phyloP scores from a whole-genome alignment of 129 eudicot species.

The Lactuca sativa region DNA sequence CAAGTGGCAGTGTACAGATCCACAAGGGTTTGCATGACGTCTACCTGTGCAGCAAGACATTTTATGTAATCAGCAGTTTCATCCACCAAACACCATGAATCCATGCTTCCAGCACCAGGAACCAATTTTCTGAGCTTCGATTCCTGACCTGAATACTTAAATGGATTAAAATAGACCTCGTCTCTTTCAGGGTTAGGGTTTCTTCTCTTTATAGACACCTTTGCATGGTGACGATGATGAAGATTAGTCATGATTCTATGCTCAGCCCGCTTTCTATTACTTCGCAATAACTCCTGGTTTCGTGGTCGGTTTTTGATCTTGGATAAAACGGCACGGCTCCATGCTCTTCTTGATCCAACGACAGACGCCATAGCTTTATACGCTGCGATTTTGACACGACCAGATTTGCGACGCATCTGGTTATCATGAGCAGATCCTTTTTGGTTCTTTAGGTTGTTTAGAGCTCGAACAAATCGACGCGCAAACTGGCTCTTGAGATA shows the following conservation, averaged over 20 bases:
- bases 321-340: slow-evolving; percentile 73
- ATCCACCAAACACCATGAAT: slow-evolving; percentile 47
- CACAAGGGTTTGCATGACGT: slow-evolving; percentile 69
- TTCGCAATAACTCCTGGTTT: slow-evolving; percentile 12
- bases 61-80: slow-evolving; percentile 82
- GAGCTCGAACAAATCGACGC: slow-evolving; percentile 48
- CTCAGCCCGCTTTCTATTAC: slow-evolving; percentile 9
- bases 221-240: slow-evolving; percentile 16
- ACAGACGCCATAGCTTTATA: slow-evolving; percentile 69
- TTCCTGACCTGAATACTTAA: slow-evolving; percentile 25
- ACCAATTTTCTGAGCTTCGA: slow-evolving; percentile 53
- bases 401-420: slow-evolving; percentile 22
- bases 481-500: slow-evolving; percentile 56
- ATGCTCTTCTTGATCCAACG: slow-evolving; percentile 60
- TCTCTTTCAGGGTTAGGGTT: slow-evolving; percentile 43
- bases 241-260: neutral
- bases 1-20: slow-evolving; percentile 41
- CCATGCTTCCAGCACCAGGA: slow-evolving; percentile 75
- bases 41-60: slow-evolving; percentile 75
- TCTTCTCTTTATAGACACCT: slow-evolving; percentile 21
- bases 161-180: neutral
- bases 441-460: slow-evolving; percentile 31
- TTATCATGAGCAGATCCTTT: slow-evolving; percentile 12
- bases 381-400: slow-evolving; percentile 53
- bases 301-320: slow-evolving; percentile 45